Evolutionary conservation across 352 stramenopile species (phyloP), one percentile per base, ranked within the genome.

Genomic region (Phytophthora sp.): DNA sequence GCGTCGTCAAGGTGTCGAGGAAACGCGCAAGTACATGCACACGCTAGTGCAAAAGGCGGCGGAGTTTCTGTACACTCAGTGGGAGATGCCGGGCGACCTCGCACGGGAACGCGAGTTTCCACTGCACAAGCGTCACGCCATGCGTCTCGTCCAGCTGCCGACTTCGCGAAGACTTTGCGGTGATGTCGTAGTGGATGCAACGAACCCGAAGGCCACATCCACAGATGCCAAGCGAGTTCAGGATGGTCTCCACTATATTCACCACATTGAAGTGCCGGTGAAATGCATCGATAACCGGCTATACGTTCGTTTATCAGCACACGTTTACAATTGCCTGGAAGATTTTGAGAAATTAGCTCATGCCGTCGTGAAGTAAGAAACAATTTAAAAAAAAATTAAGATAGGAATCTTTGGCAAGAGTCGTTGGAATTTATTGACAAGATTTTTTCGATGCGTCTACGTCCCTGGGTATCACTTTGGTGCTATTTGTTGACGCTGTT

Each of bases 201-300:
- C 57, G 2, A 12, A 66, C 29, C 66, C 70, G 7, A 70, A 53
- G 4, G 82, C 87, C 49, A 93, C 81, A 9, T 97, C 91, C 0
- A 79, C 76, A 2, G 84, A 98, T 69, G 92, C 91, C 45, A 97
- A 98, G 47, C 71, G 76, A n/a, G 78, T 98, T 16, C 94, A 98
- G 76, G 94, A 98, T 64, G 81, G 74, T 57, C 76, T 98, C 18
- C 95, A 97, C 71, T 60, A 78, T 18, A 23, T 49, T 16, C 71
- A 94, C 47, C 55, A 63, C 20, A 94, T 98, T 44, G 95, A 98
- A 82, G 92, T 96, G 39, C 95, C 95, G 9, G 82, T 98, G 31
- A 98, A 98, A 72, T 97, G 88, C 57, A 73, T 98, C 16, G 79
- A 94, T 29, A 87, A 81, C 0, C 64, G 71, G 23, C 71, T 98